These are phyloP conservation scores for Melanomma pulvis-pyrius DNA, from an alignment of 495 filamentous ascomycete genomes.

Conservation along the genomic window DNA sequence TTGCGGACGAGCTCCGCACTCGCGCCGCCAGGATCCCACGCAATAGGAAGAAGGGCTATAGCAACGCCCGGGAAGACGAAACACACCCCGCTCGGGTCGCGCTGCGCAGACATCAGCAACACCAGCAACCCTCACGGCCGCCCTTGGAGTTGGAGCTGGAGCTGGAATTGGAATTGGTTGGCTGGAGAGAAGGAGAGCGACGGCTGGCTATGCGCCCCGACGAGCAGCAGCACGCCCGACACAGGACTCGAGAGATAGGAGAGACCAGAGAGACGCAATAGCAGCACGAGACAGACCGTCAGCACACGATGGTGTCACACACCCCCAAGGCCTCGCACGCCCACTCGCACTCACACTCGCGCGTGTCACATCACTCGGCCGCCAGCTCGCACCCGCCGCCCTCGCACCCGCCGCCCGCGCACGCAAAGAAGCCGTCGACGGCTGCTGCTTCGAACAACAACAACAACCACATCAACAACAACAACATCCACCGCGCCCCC, in stretches of 20 bases:
- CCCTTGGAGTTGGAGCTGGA: background rate
- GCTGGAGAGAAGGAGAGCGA: background rate
- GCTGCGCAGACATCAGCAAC: background rate
- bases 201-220: constrained; percentile 17
- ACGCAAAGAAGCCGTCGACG: constrained; percentile 28
- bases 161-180: background rate
- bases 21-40: constrained; percentile 28
- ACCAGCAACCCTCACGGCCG: background rate
- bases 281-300: background rate
- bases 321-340: constrained; percentile 3
- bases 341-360: constrained; percentile 5
- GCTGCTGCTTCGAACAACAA: constrained; percentile 8
- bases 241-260: background rate
- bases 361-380: constrained; percentile 9
- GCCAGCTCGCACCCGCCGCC: background rate
- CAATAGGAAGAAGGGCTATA: constrained; percentile 4
- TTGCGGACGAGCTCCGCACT: constrained; percentile 3
- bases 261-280: background rate
- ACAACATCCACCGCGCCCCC: constrained; percentile 4
- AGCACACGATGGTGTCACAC: constrained; percentile 29
- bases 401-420: constrained; percentile 5
- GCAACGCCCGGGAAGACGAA: constrained; percentile 9
- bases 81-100: constrained; percentile 15
- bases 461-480: background rate
- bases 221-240: background rate